A percentile compares a stretch with the other conserved stretches of the same genome.
phyloP scores from a whole-genome alignment of 1,139 yeast genomes.

The Zygosaccharomyces pseudobailii region DNA sequence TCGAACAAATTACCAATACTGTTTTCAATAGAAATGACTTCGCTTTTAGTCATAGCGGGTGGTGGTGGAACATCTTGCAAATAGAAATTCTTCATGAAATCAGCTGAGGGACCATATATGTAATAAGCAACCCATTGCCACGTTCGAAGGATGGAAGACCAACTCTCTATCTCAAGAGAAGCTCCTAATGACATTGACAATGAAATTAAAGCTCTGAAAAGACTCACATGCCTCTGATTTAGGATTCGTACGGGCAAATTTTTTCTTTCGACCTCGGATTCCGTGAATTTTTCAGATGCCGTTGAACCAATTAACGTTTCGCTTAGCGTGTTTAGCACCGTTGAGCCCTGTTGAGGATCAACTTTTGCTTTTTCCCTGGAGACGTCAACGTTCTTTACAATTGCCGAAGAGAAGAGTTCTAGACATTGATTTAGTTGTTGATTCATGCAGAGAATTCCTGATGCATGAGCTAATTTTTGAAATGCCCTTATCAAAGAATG shows the following conservation, averaged over 20 bases:
- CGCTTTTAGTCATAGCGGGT: conserved; percentile 37
- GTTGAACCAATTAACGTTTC: conserved; percentile 59
- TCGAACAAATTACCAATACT: conserved; percentile 59
- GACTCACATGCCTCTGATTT: conserved; percentile 53
- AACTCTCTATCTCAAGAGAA: conserved; percentile 51
- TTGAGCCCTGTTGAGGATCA: conserved; percentile 21
- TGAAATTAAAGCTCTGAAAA: conserved; percentile 72
- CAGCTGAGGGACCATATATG: conserved; percentile 56
- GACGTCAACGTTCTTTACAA: conserved; percentile 41
- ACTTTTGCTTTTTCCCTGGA: conserved; percentile 5
- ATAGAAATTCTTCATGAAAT: conserved; percentile 30
- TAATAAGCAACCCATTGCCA: conserved; percentile 72
- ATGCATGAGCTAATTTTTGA: conserved; percentile 75
- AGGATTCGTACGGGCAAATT: conserved; percentile 25
- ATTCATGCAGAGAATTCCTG: conserved; percentile 63
- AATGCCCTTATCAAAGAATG: conserved; percentile 62
- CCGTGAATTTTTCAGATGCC: neutral
- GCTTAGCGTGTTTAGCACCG: conserved; percentile 41
- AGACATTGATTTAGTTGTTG: conserved; percentile 59
- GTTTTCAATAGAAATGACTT: conserved; percentile 48
- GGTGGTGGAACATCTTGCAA: conserved; percentile 38
- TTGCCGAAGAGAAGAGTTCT: conserved; percentile 50
- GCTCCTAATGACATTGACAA: conserved; percentile 78
- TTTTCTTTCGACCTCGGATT: conserved; percentile 7
- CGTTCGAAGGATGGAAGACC: conserved; percentile 65